Evolutionary conservation across 2,329 filamentous ascomycete species (phyloP).

Genomic region (Neofusicoccum umdonicola): DNA sequence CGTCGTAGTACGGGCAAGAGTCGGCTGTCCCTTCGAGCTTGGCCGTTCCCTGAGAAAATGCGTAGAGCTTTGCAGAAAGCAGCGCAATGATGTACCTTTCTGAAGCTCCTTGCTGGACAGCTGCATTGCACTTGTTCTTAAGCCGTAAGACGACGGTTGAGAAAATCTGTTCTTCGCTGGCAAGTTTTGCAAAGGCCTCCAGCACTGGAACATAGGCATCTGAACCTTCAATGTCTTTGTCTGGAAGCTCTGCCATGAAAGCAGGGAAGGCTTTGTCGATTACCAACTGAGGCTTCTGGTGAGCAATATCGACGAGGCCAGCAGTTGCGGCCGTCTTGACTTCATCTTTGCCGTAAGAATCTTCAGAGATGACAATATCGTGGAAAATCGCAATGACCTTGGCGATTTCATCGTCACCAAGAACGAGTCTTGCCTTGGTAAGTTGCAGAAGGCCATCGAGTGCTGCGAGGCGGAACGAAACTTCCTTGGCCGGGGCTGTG

Average conservation of each 20-base stretch:
- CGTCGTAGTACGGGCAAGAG: conserved; percentile 44
- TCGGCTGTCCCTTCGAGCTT: conserved; percentile 47
- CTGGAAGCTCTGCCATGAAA: conserved; percentile 64
- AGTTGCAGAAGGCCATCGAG: conserved; percentile 45
- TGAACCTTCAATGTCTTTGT: conserved; percentile 49
- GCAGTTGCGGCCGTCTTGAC: conserved; percentile 59
- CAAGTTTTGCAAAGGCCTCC: conserved; percentile 64
- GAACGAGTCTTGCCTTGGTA: conserved; percentile 39
- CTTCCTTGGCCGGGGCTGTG: conserved; percentile 46
- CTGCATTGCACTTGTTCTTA: conserved; percentile 60
- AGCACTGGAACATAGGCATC: conserved; percentile 55
- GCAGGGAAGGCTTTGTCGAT: conserved; percentile 65
- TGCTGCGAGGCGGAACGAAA: conserved; percentile 49
- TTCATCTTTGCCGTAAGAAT: conserved; percentile 55
- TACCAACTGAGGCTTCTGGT: conserved; percentile 60
- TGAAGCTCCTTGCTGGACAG: conserved; percentile 53
- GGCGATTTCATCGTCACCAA: conserved; percentile 42
- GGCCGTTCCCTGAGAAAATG: conserved; percentile 55
- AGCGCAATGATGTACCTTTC: conserved; percentile 58
- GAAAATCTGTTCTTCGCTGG: conserved; percentile 61
- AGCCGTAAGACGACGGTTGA: conserved; percentile 62
- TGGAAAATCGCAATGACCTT: conserved; percentile 60
- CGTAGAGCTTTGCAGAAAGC: conserved; percentile 60
- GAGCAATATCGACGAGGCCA: conserved; percentile 60
- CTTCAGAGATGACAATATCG: conserved; percentile 60